Conservation (phyloP, 208 protist species). For the Leishmania turanica region DNA sequence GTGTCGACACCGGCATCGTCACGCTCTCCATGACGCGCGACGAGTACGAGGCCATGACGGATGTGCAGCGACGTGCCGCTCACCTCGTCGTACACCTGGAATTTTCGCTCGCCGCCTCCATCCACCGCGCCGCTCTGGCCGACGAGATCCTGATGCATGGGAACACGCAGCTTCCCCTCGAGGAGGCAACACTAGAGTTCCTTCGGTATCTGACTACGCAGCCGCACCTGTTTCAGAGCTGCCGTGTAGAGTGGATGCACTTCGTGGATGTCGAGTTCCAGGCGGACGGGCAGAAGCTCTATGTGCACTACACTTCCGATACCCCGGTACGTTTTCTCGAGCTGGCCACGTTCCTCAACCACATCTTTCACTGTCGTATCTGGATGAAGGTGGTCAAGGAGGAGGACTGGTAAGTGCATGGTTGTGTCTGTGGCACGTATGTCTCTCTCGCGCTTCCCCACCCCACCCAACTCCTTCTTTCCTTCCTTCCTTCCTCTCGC, state of each 20-base stretch:
- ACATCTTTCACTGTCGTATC: slow-evolving; percentile 78
- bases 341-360: slow-evolving; percentile 71
- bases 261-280: slow-evolving; percentile 82
- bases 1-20: slow-evolving; percentile 68
- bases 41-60: slow-evolving; percentile 38
- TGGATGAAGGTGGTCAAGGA: slow-evolving; percentile 60
- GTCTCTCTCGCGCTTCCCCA: too few relatives aligned
- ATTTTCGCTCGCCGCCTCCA: slow-evolving; percentile 23
- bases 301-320: slow-evolving; percentile 65
- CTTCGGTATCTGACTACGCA: slow-evolving; percentile 27
- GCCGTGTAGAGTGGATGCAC: slow-evolving; percentile 62
- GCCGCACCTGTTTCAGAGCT: slow-evolving; percentile 42
- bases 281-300: slow-evolving; percentile 78
- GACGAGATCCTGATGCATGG: slow-evolving; percentile 23
- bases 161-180: slow-evolving; percentile 28
- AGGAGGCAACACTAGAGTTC: slow-evolving; percentile 41
- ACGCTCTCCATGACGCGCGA: slow-evolving; percentile 30
- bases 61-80: slow-evolving; percentile 14
- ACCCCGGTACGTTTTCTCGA: slow-evolving; percentile 62
- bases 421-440: not conserved
- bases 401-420: not conserved
- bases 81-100: slow-evolving; percentile 33
- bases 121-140: slow-evolving; percentile 33
- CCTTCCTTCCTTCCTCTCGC: slow-evolving; percentile 6
- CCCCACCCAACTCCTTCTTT: not conserved